Evolutionary conservation across 1,284 basidiomycete genomes (phyloP).

Genomic region (Boletus mariae): DNA sequence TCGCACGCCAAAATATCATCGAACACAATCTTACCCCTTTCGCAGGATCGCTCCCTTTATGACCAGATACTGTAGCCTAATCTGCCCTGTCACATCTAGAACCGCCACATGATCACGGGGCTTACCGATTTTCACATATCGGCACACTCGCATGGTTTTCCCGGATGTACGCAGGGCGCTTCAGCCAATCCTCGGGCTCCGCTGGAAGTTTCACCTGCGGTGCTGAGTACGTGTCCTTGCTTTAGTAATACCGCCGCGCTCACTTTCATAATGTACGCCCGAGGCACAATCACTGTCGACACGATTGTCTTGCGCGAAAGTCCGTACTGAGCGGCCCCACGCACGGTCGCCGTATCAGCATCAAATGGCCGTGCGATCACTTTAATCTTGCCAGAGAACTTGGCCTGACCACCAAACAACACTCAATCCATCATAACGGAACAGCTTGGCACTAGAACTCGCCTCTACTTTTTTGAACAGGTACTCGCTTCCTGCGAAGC

Average conservation of each 20-base stretch:
- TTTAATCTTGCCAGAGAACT: slow-evolving; percentile 58
- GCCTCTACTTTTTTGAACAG: slow-evolving; percentile 72
- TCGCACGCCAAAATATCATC: slow-evolving; percentile 15
- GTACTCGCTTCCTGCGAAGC: slow-evolving; percentile 80
- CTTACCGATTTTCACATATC: slow-evolving; percentile 77
- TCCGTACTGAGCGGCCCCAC: slow-evolving; percentile 82
- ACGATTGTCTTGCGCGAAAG: slow-evolving; percentile 68
- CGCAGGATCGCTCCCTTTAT: slow-evolving; percentile 78
- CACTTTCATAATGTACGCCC: slow-evolving; percentile 81
- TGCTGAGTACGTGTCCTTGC: slow-evolving; percentile 3
- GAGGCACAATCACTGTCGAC: slow-evolving; percentile 72
- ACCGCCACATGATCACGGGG: slow-evolving; percentile 27
- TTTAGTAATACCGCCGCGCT: slow-evolving; percentile 10
- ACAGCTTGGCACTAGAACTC: slow-evolving; percentile 21
- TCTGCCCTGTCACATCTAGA: slow-evolving; percentile 17
- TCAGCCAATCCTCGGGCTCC: slow-evolving; percentile 72
- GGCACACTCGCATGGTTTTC: slow-evolving; percentile 69
- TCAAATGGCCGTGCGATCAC: slow-evolving; percentile 77
- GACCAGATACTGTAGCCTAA: slow-evolving; percentile 76
- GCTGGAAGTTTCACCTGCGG: slow-evolving; percentile 73
- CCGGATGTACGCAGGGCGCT: slow-evolving; percentile 76
- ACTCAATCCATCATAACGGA: slow-evolving; percentile 10
- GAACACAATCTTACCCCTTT: slow-evolving; percentile 55
- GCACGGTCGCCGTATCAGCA: slow-evolving; percentile 77
- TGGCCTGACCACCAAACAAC: slow-evolving; percentile 42